Evolutionary conservation across 176 grass and related monocot species (phyloP).

Genomic region (Phragmites australis): DNA sequence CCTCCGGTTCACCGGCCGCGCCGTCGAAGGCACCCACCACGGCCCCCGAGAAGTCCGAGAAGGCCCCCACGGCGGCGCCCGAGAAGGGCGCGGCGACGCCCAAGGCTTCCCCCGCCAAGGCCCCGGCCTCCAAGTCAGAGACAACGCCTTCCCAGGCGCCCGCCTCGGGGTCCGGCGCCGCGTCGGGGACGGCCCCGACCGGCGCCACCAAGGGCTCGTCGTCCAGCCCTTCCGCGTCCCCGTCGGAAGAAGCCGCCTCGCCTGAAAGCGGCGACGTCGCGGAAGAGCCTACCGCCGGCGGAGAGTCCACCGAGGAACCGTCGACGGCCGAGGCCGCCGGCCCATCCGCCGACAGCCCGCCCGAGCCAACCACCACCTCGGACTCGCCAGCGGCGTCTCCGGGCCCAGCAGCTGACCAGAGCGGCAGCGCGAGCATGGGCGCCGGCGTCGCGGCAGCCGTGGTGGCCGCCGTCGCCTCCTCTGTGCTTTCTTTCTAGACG

Average conservation of each 20-base stretch:
- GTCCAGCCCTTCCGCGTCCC: conserved; percentile 32
- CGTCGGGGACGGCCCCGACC: not conserved
- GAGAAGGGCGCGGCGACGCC: not conserved
- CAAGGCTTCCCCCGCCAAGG: conserved; percentile 27
- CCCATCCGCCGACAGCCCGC: conserved; percentile 43
- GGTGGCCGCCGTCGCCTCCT: conserved; percentile 12
- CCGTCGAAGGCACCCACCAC: conserved; percentile 38
- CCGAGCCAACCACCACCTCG: conserved; percentile 23
- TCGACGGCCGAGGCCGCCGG: not conserved
- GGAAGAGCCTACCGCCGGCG: not conserved
- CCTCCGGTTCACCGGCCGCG: not conserved
- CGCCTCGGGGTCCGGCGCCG: not conserved
- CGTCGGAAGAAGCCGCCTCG: conserved; percentile 34
- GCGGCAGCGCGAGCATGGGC: conserved; percentile 13
- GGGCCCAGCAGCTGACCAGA: conserved; percentile 40
- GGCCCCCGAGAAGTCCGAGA: conserved; percentile 22
- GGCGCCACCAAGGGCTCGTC: not conserved
- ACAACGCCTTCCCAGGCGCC: conserved; percentile 29
- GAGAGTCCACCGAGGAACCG: conserved; percentile 11
- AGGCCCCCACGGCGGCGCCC: conserved; percentile 22
- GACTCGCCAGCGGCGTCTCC: conserved; percentile 44
- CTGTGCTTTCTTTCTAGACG: conserved; percentile 32
- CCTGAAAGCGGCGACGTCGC: conserved; percentile 33
- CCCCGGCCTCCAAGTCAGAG: conserved; percentile 28
- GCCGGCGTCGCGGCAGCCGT: conserved; percentile 31